A percentile compares a stretch with the other conserved stretches of the same genome.
These are phyloP conservation scores for Talaromyces sp. DNA, from an alignment of 2,329 filamentous ascomycete genomes.

Conservation along the genomic window DNA sequence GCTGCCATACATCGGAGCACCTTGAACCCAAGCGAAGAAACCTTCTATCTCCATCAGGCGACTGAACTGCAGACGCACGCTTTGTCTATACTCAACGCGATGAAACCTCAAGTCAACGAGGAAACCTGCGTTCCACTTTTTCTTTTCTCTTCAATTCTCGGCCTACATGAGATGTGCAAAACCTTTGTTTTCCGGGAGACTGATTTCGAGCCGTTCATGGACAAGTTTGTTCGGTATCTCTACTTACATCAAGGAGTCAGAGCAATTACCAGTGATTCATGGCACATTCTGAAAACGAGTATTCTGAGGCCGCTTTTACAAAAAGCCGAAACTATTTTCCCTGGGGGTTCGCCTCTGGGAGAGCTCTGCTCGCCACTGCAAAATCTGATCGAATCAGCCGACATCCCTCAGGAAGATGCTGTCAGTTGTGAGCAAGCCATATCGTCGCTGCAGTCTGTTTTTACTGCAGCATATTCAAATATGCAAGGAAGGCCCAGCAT, in stretches of 20 bases:
- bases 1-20: neutral
- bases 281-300: neutral
- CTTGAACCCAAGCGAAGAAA: neutral
- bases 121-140: neutral
- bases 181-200: neutral
- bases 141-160: slow-evolving; percentile 1
- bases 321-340: no score
- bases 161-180: slow-evolving; percentile 1
- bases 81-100: neutral
- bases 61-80: neutral
- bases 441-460: no score
- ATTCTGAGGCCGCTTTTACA: no score
- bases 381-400: no score
- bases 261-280: neutral
- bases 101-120: neutral
- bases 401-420: no score
- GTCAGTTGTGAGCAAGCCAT: no score
- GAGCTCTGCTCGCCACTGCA: no score
- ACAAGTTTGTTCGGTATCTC: neutral
- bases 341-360: no score
- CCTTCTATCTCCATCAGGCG: neutral
- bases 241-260: neutral
- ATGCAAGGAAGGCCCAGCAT: no score
- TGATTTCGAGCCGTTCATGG: neutral
- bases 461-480: no score